phyloP scores from a whole-genome alignment of 768 basidiomycete genomes.

The Lepiota brunneoincarnata region DNA sequence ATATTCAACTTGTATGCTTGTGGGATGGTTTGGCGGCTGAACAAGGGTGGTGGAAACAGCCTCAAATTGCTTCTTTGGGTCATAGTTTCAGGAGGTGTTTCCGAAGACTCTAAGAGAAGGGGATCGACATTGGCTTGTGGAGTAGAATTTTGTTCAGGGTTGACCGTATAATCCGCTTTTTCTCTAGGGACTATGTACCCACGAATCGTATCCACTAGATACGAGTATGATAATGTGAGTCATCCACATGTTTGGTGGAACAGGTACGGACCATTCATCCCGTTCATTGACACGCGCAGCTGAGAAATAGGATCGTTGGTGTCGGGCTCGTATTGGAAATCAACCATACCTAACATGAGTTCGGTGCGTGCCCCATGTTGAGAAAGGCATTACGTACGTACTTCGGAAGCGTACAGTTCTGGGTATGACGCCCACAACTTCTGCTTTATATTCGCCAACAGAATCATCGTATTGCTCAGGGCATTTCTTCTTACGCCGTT shows the following conservation, averaged over 20 bases:
- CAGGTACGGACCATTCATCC: constrained; percentile 76
- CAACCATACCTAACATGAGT: constrained; percentile 75
- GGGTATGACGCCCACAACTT: constrained; percentile 70
- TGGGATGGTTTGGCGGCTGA: constrained; percentile 77
- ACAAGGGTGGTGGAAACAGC: constrained; percentile 85
- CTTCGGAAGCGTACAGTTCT: constrained; percentile 91
- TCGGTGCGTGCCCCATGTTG: neutral
- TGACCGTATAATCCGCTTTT: constrained; percentile 20
- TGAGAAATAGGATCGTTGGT: constrained; percentile 65
- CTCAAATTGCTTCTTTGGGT: constrained; percentile 55
- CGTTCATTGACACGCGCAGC: constrained; percentile 70
- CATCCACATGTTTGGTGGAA: neutral
- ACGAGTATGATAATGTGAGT: constrained; percentile 2
- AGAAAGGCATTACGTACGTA: constrained; percentile 34
- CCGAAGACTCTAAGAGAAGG: constrained; percentile 12
- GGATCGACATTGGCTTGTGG: constrained; percentile 48
- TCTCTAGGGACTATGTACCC: constrained; percentile 70
- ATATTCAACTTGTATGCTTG: constrained; percentile 70
- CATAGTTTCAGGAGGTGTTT: constrained; percentile 3
- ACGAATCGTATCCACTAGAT: constrained; percentile 67
- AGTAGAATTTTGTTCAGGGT: neutral
- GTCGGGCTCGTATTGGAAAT: constrained; percentile 86
- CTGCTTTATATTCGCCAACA: constrained; percentile 69
- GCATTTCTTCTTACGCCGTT: constrained; percentile 53
- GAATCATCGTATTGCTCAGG: constrained; percentile 25